Percentiles rank a stretch among this genome's conserved stretches.
Conservation (phyloP, 1,284 basidiomycete genomes). For the Kwoniella shivajii region DNA sequence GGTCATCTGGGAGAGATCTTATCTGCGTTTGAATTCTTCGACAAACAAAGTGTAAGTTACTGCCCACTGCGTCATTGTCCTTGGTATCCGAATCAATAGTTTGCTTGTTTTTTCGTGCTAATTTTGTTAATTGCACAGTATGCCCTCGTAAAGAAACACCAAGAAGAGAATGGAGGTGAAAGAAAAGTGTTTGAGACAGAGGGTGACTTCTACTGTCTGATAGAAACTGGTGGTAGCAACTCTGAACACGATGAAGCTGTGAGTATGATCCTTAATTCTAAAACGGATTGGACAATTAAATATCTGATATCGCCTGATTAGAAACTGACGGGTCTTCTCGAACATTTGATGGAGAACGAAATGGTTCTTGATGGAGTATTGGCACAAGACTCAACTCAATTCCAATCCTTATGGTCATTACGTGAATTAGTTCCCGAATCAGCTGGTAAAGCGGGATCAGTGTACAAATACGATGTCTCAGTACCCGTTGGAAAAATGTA, state of each 20-base stretch:
- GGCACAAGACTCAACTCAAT: constrained; percentile 88
- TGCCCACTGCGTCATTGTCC: no score
- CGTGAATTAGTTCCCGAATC: constrained; percentile 95
- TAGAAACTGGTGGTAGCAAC: constrained; percentile 94
- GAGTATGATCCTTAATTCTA: constrained; percentile 3
- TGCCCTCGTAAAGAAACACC: constrained; percentile 65
- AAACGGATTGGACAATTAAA: not conserved
- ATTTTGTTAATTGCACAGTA: constrained; percentile 59
- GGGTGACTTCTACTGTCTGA: constrained; percentile 81
- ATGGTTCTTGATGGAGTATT: constrained; percentile 89
- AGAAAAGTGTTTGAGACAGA: constrained; percentile 61
- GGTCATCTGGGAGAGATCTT: constrained; percentile 89
- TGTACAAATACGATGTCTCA: constrained; percentile 97
- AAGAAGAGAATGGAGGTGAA: constrained; percentile 49
- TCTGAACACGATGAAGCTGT: constrained; percentile 95
- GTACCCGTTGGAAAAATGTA: constrained; percentile 89
- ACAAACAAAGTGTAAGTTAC: constrained; percentile 62
- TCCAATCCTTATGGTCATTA: constrained; percentile 85
- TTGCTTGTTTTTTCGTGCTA: not conserved
- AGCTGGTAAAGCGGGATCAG: constrained; percentile 88
- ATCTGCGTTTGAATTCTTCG: constrained; percentile 97
- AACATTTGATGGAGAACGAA: constrained; percentile 74
- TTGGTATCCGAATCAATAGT: not conserved
- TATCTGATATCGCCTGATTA: constrained; percentile 49
- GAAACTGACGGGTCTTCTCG: constrained; percentile 86